A percentile compares a stretch with the other conserved stretches of the same genome.
Evolutionary conservation across 805 yeast genomes (phyloP).

Genomic region (Candida verbasci): DNA sequence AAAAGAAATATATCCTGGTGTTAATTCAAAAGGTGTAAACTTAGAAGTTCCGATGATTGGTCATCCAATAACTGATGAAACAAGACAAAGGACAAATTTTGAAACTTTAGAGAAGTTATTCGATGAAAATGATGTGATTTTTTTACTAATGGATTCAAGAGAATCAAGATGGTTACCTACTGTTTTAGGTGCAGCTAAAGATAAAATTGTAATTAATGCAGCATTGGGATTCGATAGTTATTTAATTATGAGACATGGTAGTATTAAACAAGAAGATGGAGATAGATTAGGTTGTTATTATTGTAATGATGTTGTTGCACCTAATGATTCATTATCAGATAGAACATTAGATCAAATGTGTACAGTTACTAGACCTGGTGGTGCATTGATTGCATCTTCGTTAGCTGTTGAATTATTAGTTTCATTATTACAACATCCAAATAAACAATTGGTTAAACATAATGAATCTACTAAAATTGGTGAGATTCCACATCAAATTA

Average conservation of each 20-base stretch:
- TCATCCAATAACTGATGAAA: constrained; percentile 67
- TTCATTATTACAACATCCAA: constrained; percentile 65
- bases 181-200: constrained; percentile 59
- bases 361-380: constrained; percentile 96
- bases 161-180: constrained; percentile 99
- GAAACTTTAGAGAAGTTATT: constrained; percentile 50
- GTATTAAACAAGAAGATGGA: constrained; percentile 19
- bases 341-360: constrained; percentile 97
- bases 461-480: constrained; percentile 46
- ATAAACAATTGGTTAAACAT: constrained; percentile 42
- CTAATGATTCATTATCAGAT: constrained; percentile 80
- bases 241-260: constrained; percentile 92
- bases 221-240: constrained; percentile 95
- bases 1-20: constrained; percentile 73
- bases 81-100: constrained; percentile 45
- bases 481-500: constrained; percentile 78
- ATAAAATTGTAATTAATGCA: constrained; percentile 80
- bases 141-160: constrained; percentile 86
- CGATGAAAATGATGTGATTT: constrained; percentile 68
- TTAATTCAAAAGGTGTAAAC: constrained; percentile 54
- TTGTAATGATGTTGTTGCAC: constrained; percentile 95
- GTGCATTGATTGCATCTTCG: constrained; percentile 82
- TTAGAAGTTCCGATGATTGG: constrained; percentile 96
- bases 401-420: constrained; percentile 81
- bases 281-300: constrained; percentile 82